Base-by-base conservation (phyloP, 305 asterid species). In the Fraxinus greggii region DNA sequence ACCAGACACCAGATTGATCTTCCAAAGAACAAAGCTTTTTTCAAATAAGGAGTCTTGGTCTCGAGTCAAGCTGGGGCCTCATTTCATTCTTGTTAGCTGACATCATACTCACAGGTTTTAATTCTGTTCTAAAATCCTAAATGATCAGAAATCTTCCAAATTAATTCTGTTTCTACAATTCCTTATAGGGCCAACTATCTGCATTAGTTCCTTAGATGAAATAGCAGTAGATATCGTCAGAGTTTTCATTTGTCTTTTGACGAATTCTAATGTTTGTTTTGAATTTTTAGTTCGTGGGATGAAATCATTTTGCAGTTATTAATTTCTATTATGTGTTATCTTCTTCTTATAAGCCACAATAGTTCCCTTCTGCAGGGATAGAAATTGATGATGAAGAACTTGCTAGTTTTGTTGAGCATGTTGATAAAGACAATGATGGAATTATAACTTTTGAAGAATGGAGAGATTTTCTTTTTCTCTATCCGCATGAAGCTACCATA, bases 391-490 rank as follows among this genome's bases (percentile, higher is more conserved):
- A 95, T 81, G 93, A 93, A 36, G 98, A 97, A 86, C 98, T 95
- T 24, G 99, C 98, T 70, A 89, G 95, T 84, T 97, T 97, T 86
- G 99, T 97, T 75, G 99, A 97, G 84, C 98, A 90, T 33, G 97
- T 97, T 59, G 98, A 95, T 84, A 95, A 97, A 81, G 98, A 95
- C 87, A 97, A 95, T 80, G 91, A 95, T 61, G 99, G 99, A 77
- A 92, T 92, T 72, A 97, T 97, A 84, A 95, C 98, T 78, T 97
- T 97, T 38, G 98, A 95, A 88, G 99, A 97, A 86, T 97, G 99
- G 98, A 89, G 99, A 72, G 98, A 97, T 84, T 95, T 97, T 86
- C 91, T 97, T 59, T 89, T 97, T 45, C 98, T 95, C 45, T 97
- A 92, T 84, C 99, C 99, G 5, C 99, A 94, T 10, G 99, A 97